Evolutionary conservation across 805 yeast species (phyloP), one percentile per base, ranked within the genome.

Genomic region (Ogataea methanolica): DNA sequence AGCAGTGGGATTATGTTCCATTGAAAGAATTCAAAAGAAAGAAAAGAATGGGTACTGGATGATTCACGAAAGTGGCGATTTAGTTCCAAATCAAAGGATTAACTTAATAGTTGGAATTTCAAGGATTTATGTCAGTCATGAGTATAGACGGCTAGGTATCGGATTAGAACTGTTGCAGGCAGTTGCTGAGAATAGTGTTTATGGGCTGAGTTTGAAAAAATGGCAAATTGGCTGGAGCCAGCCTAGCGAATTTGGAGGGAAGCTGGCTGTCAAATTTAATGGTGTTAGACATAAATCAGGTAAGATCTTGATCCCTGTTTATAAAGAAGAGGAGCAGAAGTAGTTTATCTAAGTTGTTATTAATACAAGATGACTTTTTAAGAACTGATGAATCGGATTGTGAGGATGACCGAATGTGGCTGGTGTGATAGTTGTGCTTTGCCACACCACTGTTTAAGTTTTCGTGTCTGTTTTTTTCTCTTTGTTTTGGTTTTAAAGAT

Each of bases 191-290:
- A 54, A 77, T 46, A 65, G 78, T 22, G 63, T 82, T 1, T 78
- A 77, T 56, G 88, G 88, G 0, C 57, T 75, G 46, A 43, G 22
- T 0, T 53, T 83, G 14, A 63, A 65, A 2, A 74, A 63, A 47
- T 53, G 51, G 15, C 73, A 78, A 49, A 60, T 85, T 17, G 86
- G 82, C 1, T 85, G 88, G 79, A 81, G 88, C 39, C 92, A 85
- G 60, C 90, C 91, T 0, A 80, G 86, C 48, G 76, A 72, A 43
- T 72, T 75, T 48, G 92, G 92, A 0, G 80, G 81, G 1, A 71
- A 73, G 47, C 68, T 84, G 33, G 88, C 90, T 0, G 62, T 61
- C 33, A 65, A 59, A 31, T 83, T 78, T 57, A 82, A 80, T 57
- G 81, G 84, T 0, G 77, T 75, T 1, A 61, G 48, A 26, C 88